Evolutionary conservation across 2,329 filamentous ascomycete species (phyloP), one percentile per base, ranked within the genome.

Genomic region (Alternaria arbusti): DNA sequence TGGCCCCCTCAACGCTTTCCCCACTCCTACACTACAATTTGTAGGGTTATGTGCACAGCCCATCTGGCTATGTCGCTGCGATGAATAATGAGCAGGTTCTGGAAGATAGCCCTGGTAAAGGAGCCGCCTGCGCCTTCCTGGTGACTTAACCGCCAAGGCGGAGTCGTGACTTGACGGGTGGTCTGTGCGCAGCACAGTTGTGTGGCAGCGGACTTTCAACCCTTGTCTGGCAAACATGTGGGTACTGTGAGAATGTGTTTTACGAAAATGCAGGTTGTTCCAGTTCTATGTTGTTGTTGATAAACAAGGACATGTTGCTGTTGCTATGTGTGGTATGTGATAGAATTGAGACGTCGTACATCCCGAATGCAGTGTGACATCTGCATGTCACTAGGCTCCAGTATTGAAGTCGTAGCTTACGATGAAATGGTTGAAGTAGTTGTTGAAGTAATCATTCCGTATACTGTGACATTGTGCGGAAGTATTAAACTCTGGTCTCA

Each of bases 71-170:
- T 28, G 26, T 44, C 23, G 43, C 32, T 12, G n/a, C 26, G 36
- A 51, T 51, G 28, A 11, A 20, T 13, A 47, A 47, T 25, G 12
- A 7, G 3, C 17, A 0, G 49, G 12, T 36, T 30, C 20, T 36
- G 28, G 17, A 12, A 3, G 8, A 20, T 10, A 20, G 20, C 20
- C 20, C 20, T 20, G 20, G 20, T 20, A 20, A 20, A 20, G 20
- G 20, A 20, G 20, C 28, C 20, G 47, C 12, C 6, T 23, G 44
- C 44, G 44, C 47, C 47, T 22, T n/a, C 46, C 46, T 51, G 28
- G n/a, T 32, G 49, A 36, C 44, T 44, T 57, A 59, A 23, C 55
- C 59, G 60, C 60, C 60, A 62, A 62, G 60, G 36, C 55, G 43
- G 55, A 44, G 15, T 54, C 30, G 46, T 30, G 20, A 28, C 25